Evolutionary conservation across 768 basidiomycete genomes (phyloP).

Genomic region (Grammothele lineata): DNA sequence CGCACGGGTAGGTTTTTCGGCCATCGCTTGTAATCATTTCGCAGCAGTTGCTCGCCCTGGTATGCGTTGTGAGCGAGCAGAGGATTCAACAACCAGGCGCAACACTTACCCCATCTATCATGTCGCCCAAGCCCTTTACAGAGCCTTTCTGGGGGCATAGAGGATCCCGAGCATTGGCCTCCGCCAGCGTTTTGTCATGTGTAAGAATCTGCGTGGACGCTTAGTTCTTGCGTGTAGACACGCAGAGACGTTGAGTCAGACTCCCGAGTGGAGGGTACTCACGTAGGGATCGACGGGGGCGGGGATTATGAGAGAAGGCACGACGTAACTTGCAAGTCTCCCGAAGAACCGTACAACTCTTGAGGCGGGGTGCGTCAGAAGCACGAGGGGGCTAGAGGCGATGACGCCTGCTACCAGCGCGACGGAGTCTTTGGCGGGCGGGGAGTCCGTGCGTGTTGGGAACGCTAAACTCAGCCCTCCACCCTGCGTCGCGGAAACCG

Average conservation of each 20-base stretch:
- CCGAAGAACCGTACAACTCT: neutral
- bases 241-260: neutral
- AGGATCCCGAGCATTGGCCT: slow-evolving; percentile 52
- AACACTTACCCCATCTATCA: slow-evolving; percentile 21
- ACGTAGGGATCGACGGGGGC: neutral
- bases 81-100: no score
- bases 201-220: no score
- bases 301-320: neutral
- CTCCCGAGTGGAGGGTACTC: neutral
- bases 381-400: slow-evolving; percentile 61
- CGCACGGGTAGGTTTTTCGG: slow-evolving; percentile 57
- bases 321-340: neutral
- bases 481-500: slow-evolving; percentile 49
- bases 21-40: slow-evolving; percentile 50
- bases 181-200: slow-evolving; percentile 47
- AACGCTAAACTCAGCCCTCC: slow-evolving; percentile 61
- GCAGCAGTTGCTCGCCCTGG: slow-evolving; percentile 59
- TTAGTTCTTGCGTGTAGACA: no score
- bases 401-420: slow-evolving; percentile 59
- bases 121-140: slow-evolving; percentile 14
- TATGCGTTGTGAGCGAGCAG: no score
- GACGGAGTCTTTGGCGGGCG: slow-evolving; percentile 31
- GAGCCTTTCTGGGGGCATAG: slow-evolving; percentile 52
- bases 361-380: slow-evolving; percentile 52
- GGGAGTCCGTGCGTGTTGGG: slow-evolving; percentile 32